Percentiles rank a stretch among this genome's conserved stretches.
These are phyloP conservation scores for Saksenaea vasiformis DNA, from an alignment of 371 early-diverging fungal species.

Conservation along the genomic window DNA sequence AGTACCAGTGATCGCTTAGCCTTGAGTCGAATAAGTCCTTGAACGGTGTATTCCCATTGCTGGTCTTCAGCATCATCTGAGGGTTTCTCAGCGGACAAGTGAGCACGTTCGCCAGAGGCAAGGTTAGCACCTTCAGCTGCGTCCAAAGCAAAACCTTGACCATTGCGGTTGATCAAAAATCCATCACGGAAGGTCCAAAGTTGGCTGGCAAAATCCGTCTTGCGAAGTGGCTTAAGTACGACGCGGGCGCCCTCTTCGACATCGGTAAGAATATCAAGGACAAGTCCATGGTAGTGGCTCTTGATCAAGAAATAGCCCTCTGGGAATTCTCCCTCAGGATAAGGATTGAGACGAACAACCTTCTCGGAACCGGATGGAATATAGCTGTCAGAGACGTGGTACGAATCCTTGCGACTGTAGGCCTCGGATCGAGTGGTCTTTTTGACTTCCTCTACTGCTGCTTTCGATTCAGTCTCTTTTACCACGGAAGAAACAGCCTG, in stretches of 20 bases:
- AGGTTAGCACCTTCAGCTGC: slow-evolving; percentile 21
- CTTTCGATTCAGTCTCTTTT: not conserved
- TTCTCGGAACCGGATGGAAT: slow-evolving; percentile 46
- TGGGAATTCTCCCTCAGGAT: slow-evolving; percentile 28
- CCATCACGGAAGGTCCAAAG: slow-evolving; percentile 56
- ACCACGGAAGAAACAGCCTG: not conserved
- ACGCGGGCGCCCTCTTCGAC: slow-evolving; percentile 21
- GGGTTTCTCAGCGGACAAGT: slow-evolving; percentile 21
- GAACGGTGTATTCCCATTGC: slow-evolving; percentile 35
- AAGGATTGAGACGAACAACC: slow-evolving; percentile 40
- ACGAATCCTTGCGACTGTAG: slow-evolving; percentile 15
- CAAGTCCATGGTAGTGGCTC: slow-evolving; percentile 45
- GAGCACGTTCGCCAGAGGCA: slow-evolving; percentile 31
- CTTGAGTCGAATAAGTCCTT: slow-evolving; percentile 29
- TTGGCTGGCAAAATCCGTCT: slow-evolving; percentile 47
- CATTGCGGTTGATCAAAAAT: slow-evolving; percentile 49
- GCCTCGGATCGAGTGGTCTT: slow-evolving; percentile 1
- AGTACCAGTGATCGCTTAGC: slow-evolving; percentile 35
- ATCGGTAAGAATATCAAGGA: slow-evolving; percentile 37
- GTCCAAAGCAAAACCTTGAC: slow-evolving; percentile 37
- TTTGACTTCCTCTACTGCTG: slow-evolving; percentile 11
- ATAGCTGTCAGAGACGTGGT: slow-evolving; percentile 23
- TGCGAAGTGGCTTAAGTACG: slow-evolving; percentile 31
- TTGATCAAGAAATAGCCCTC: slow-evolving; percentile 49
- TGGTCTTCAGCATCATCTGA: slow-evolving; percentile 30